Conservation (phyloP, 257 asterid genomes). For the Vinca minor region DNA sequence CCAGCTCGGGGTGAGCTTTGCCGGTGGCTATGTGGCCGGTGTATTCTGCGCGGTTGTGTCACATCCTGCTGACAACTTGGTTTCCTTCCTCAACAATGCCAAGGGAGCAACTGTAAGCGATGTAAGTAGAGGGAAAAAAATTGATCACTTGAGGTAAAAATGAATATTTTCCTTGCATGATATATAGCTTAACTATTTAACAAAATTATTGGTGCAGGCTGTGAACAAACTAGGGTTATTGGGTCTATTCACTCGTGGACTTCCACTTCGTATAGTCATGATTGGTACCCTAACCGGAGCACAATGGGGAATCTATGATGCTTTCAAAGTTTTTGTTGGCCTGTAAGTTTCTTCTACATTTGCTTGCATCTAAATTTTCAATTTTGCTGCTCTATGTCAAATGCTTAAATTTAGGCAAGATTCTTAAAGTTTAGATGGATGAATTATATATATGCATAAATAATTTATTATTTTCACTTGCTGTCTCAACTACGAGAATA, state of each 20-base stretch:
- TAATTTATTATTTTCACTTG: too few species aligned
- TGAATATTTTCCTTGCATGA: neutral
- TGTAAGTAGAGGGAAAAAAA: slow-evolving; percentile 33
- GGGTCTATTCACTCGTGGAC: slow-evolving; percentile 34
- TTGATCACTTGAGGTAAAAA: neutral
- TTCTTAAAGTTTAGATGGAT: too few species aligned
- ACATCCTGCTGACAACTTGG: slow-evolving; percentile 84
- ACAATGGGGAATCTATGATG: slow-evolving; percentile 76
- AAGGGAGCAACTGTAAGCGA: slow-evolving; percentile 71
- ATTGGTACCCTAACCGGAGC: slow-evolving; percentile 62
- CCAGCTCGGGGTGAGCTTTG: slow-evolving; percentile 77
- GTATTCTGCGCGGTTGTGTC: slow-evolving; percentile 63
- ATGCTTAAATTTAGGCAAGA: too few species aligned
- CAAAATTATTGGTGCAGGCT: slow-evolving; percentile 21
- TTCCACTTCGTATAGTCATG: slow-evolving; percentile 59
- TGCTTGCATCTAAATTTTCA: neutral
- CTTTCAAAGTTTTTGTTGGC: slow-evolving; percentile 63
- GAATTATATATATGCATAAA: too few species aligned
- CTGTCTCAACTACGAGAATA: too few species aligned
- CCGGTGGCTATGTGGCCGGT: slow-evolving; percentile 73
- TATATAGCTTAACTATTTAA: neutral
- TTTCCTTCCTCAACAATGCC: slow-evolving; percentile 80
- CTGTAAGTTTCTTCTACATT: slow-evolving; percentile 37
- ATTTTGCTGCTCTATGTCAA: too few species aligned
- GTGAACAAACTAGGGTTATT: slow-evolving; percentile 27